phyloP scores from a whole-genome alignment of 176 grass and related monocot genomes.

The Panicum miliaceum region DNA sequence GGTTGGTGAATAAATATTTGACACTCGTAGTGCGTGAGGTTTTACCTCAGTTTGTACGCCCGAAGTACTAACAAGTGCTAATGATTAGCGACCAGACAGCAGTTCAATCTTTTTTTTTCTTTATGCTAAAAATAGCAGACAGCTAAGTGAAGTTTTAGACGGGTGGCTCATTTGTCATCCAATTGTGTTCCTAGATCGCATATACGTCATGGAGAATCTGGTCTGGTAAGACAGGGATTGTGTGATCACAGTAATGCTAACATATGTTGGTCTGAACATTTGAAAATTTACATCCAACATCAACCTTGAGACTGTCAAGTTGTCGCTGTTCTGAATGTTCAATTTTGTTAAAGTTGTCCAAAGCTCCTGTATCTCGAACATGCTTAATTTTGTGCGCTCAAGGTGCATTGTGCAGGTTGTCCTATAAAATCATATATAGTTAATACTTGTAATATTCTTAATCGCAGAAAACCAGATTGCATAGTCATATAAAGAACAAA shows the following conservation, averaged over 20 bases:
- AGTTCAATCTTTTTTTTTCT: not conserved
- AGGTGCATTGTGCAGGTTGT: not conserved
- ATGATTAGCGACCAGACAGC: not conserved
- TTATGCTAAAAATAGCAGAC: slow-evolving; percentile 17
- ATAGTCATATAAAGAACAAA: not conserved
- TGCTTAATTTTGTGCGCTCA: not conserved
- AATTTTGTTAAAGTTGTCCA: not conserved
- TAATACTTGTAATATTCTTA: slow-evolving; percentile 8
- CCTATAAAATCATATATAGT: not conserved
- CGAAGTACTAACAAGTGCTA: not conserved
- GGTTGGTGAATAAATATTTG: not conserved
- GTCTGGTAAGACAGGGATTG: not conserved
- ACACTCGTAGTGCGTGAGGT: not conserved
- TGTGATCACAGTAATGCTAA: not conserved
- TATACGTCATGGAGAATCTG: not conserved
- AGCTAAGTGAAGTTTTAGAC: not conserved
- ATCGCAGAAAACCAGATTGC: not conserved
- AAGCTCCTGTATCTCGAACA: not conserved
- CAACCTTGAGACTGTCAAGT: not conserved
- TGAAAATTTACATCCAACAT: not conserved
- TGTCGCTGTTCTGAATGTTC: not conserved
- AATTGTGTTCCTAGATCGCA: not conserved
- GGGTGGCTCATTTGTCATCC: not conserved
- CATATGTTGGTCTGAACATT: not conserved
- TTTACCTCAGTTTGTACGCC: not conserved